phyloP scores from a whole-genome alignment of 164 flowering plant species.

The Cinnamomum micranthum region DNA sequence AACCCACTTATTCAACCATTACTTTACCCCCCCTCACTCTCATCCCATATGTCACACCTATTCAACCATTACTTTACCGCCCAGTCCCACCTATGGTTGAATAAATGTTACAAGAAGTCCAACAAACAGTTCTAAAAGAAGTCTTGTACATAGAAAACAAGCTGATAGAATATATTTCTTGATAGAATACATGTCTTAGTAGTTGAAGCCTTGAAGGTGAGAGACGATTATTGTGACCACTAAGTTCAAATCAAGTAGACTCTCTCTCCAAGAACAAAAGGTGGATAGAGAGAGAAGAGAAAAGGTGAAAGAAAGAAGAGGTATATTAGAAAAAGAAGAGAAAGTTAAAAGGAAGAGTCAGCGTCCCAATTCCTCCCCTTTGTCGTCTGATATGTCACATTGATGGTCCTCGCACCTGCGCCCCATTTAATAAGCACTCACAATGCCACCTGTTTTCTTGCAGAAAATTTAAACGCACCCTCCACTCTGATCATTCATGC shows the following conservation, averaged over 20 bases:
- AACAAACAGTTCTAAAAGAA: too few relatives aligned
- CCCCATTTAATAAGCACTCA: not conserved
- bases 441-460: not conserved
- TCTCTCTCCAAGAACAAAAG: not conserved
- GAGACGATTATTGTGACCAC: not conserved
- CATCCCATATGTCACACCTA: not conserved
- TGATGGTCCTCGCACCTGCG: not conserved
- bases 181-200: not conserved
- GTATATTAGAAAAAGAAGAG: not conserved
- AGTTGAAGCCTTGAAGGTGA: not conserved
- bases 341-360: not conserved
- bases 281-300: not conserved
- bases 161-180: too few relatives aligned
- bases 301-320: not conserved
- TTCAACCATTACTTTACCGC: not conserved
- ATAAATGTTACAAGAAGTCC: too few relatives aligned
- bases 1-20: conserved; percentile 2
- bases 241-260: not conserved
- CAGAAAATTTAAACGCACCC: not conserved
- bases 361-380: not conserved
- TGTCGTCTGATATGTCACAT: not conserved
- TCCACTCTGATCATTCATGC: not conserved
- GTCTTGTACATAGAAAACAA: too few relatives aligned
- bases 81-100: too few relatives aligned
- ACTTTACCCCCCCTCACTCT: not conserved